Conservation (phyloP, 192 early-diverging fungal genomes). For the Backusella liffmaniae region DNA sequence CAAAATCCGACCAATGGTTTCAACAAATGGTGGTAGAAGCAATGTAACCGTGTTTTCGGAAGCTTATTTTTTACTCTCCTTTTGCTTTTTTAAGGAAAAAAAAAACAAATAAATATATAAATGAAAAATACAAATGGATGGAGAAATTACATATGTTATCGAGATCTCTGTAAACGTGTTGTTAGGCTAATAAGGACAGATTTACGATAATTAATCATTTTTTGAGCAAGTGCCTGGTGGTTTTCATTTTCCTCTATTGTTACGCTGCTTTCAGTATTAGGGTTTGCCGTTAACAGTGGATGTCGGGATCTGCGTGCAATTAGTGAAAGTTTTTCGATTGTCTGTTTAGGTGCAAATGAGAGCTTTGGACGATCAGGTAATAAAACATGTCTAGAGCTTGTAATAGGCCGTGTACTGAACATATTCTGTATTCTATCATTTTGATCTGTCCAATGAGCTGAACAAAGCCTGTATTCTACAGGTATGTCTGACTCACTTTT, state of each 20-base stretch:
- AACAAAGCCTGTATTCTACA: constrained; percentile 71
- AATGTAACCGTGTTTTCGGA: neutral
- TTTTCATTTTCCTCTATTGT: neutral
- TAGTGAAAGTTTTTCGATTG: neutral
- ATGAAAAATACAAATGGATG: neutral
- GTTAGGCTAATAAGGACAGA: constrained; percentile 3
- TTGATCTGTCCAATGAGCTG: constrained; percentile 71
- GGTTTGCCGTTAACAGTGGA: neutral
- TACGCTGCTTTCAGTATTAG: neutral
- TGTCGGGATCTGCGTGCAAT: neutral
- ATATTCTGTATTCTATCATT: constrained; percentile 58
- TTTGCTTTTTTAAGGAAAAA: neutral
- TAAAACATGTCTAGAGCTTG: neutral
- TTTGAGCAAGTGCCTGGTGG: neutral
- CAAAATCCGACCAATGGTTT: no score
- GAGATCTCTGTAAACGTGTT: neutral
- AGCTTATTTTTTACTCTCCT: neutral
- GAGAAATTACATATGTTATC: neutral
- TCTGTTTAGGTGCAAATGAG: neutral
- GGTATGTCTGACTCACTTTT: constrained; percentile 49
- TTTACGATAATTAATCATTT: neutral
- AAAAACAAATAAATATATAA: neutral
- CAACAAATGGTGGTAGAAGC: no score
- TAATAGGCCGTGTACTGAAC: constrained; percentile 36
- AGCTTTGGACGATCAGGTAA: neutral